These are phyloP conservation scores for Furculomyces boomerangus DNA, from an alignment of 371 early-diverging fungal species.

Conservation along the genomic window DNA sequence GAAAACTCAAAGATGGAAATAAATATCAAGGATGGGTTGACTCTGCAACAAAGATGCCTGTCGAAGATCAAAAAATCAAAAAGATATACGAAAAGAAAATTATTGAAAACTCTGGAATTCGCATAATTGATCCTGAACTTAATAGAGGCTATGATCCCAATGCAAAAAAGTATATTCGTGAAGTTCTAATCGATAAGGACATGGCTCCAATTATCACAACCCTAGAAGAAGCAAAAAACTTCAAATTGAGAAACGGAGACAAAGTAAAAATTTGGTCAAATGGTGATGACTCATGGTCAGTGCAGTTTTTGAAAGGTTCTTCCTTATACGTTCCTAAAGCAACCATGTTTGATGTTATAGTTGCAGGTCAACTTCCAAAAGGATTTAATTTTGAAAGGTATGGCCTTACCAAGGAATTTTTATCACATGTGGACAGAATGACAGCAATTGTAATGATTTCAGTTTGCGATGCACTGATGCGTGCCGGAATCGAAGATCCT, in stretches of 20 bases:
- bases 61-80: constrained; percentile 78
- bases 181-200: constrained; percentile 76
- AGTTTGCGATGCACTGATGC: constrained; percentile 81
- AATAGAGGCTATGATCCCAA: constrained; percentile 78
- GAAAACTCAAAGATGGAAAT: constrained; percentile 53
- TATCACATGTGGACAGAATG: constrained; percentile 77
- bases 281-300: constrained; percentile 43
- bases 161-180: constrained; percentile 72
- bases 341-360: constrained; percentile 77
- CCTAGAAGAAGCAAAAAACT: constrained; percentile 76
- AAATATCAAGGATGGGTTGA: constrained; percentile 89
- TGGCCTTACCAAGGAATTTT: constrained; percentile 83
- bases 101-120: constrained; percentile 78
- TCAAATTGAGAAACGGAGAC: constrained; percentile 71
- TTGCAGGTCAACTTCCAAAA: constrained; percentile 88
- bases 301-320: constrained; percentile 74
- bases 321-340: constrained; percentile 86
- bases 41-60: constrained; percentile 62
- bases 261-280: constrained; percentile 60
- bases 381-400: constrained; percentile 87
- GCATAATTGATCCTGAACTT: constrained; percentile 75
- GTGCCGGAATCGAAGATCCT: constrained; percentile 88
- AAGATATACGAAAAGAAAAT: constrained; percentile 79
- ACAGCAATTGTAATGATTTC: constrained; percentile 78
- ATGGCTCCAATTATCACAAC: constrained; percentile 75